A percentile compares a stretch with the other conserved stretches of the same genome.
Evolutionary conservation across 1,284 basidiomycete species (phyloP).

Genomic region (Ganoderma resinaceum): DNA sequence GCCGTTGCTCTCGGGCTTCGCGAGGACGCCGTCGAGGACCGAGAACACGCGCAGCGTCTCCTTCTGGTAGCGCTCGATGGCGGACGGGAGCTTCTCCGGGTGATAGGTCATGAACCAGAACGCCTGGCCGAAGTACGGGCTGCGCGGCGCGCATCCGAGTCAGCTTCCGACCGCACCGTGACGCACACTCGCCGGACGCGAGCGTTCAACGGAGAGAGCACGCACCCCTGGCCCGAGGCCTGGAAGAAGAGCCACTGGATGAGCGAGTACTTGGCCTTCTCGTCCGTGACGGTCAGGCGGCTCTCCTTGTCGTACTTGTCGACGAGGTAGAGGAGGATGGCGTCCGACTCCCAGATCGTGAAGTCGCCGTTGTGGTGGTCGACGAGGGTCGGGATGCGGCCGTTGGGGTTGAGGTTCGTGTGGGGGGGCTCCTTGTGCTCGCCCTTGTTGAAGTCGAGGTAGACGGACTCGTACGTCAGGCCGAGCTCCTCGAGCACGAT

Average conservation of each 20-base stretch:
- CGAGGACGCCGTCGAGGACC: slow-evolving; percentile 42
- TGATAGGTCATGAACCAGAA: slow-evolving; percentile 40
- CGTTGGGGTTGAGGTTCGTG: slow-evolving; percentile 62
- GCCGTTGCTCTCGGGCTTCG: slow-evolving; percentile 24
- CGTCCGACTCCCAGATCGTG: slow-evolving; percentile 53
- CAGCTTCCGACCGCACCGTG: no score
- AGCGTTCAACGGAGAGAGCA: slow-evolving; percentile 4
- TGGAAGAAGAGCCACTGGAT: slow-evolving; percentile 39
- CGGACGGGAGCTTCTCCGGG: slow-evolving; percentile 36
- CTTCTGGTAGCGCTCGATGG: slow-evolving; percentile 42
- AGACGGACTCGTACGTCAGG: slow-evolving; percentile 37
- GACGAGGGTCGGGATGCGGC: slow-evolving; percentile 56
- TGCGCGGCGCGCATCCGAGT: slow-evolving; percentile 9
- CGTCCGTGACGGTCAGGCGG: slow-evolving; percentile 32
- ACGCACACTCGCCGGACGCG: no score
- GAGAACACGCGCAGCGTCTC: slow-evolving; percentile 42
- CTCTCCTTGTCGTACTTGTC: slow-evolving; percentile 29
- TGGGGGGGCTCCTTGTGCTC: slow-evolving; percentile 58
- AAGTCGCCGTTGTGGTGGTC: slow-evolving; percentile 48
- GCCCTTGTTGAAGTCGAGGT: slow-evolving; percentile 45
- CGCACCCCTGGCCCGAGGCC: slow-evolving; percentile 37
- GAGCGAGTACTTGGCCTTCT: slow-evolving; percentile 29
- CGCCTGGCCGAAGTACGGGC: slow-evolving; percentile 37
- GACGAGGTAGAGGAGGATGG: slow-evolving; percentile 40
- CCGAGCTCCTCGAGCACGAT: slow-evolving; percentile 35